phyloP scores from a whole-genome alignment of 169 alveolate genomes.

The Cryptosporidium canis region DNA sequence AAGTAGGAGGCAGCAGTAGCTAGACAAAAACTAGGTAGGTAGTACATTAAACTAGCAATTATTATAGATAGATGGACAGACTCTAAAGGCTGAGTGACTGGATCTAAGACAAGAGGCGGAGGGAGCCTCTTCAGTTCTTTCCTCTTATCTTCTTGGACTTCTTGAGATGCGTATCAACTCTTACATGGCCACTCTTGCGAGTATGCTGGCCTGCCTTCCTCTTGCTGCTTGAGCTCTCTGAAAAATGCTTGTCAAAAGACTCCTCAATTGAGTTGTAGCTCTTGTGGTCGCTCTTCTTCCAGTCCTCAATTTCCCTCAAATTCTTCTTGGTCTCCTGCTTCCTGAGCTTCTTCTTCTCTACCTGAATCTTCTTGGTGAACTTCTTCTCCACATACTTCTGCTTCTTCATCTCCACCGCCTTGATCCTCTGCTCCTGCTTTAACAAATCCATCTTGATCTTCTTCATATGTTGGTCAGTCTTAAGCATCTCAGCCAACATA shows the following conservation, averaged over 20 bases:
- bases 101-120: too few species aligned
- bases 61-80: background rate
- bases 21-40: background rate
- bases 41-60: background rate
- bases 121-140: background rate
- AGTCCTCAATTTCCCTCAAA: conserved; percentile 48
- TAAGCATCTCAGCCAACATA: conserved; percentile 74
- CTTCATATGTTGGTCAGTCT: conserved; percentile 73
- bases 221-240: background rate
- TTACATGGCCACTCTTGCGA: background rate
- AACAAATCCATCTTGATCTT: conserved; percentile 50
- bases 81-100: too few species aligned
- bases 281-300: conserved; percentile 32
- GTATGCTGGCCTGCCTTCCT: background rate
- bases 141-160: background rate
- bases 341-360: conserved; percentile 53
- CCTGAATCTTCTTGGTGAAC: conserved; percentile 46
- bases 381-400: conserved; percentile 48
- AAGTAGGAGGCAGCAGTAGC: background rate
- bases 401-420: conserved; percentile 35
- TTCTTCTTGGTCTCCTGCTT: conserved; percentile 58
- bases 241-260: conserved; percentile 52
- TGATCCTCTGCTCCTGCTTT: conserved; percentile 40
- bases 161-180: background rate
- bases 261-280: conserved; percentile 28